phyloP scores from a whole-genome alignment of 148 eudicot genomes.

The Rheum nobile region DNA sequence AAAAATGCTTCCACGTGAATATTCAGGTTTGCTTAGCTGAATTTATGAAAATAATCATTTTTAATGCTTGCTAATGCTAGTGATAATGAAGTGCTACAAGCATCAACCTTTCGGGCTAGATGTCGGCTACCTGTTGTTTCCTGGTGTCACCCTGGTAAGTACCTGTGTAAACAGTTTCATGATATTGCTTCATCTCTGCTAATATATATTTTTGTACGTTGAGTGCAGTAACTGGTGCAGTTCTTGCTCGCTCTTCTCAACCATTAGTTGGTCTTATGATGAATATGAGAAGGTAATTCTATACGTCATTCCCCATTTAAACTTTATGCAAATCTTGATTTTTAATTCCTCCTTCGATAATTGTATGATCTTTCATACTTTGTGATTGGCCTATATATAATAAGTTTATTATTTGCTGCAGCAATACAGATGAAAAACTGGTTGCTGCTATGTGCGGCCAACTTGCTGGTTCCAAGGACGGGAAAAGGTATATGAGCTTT shows the following conservation, averaged over 20 bases:
- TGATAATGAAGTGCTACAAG: conserved; percentile 83
- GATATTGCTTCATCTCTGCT: not conserved
- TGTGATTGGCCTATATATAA: not conserved
- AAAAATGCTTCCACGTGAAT: not conserved
- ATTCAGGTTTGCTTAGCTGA: not conserved
- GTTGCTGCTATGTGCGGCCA: conserved; percentile 85
- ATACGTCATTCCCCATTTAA: not conserved
- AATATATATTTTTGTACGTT: not conserved
- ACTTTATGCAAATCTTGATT: not conserved
- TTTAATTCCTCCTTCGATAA: not conserved
- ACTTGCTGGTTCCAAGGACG: conserved; percentile 34
- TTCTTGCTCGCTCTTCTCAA: conserved; percentile 96
- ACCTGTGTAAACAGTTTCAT: not conserved
- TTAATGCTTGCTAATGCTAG: conserved; percentile 32
- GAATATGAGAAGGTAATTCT: conserved; percentile 89
- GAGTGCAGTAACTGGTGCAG: conserved; percentile 72
- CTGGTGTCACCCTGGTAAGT: conserved; percentile 79
- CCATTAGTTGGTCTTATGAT: conserved; percentile 98
- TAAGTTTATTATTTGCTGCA: conserved; percentile 19
- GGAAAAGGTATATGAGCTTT: conserved; percentile 32
- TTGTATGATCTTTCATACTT: not conserved
- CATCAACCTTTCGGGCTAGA: conserved; percentile 84
- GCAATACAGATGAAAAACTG: conserved; percentile 94
- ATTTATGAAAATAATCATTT: conserved; percentile 6
- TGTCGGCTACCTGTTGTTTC: conserved; percentile 80